Evolutionary conservation across 2,329 filamentous ascomycete species (phyloP), one percentile per base, ranked within the genome.

Genomic region (Colletotrichum sansevieriae): DNA sequence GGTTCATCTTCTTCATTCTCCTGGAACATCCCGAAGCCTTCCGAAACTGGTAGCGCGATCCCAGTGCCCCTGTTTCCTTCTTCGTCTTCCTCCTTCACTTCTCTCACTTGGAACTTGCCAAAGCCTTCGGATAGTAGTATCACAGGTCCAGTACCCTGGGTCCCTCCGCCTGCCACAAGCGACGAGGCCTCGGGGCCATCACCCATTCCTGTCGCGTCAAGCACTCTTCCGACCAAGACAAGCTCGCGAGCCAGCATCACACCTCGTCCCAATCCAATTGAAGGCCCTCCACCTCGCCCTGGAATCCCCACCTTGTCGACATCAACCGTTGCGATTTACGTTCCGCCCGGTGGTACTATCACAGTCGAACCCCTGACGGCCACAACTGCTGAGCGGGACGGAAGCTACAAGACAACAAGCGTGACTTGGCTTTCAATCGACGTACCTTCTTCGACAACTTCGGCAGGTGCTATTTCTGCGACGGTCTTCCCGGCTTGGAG

Each of bases 391-490:
- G 41, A 52, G 18, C 3, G 18, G 13, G 61, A 60, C 29, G 65
- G 65, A 13, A 55, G 13, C 15, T 65, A 47, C 33, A 55, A 15
- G 25, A 61, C 63, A 15, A 65, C 66, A 3, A 69, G 49, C 4
- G 56, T 69, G 2, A 69, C 62, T 18, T 69, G 66, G 66, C 56
- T 69, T 15, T 69, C 66, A 3, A 69, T 65, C n/a, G 55, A 65
- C 41, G 39, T 65, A 1, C 51, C 56, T 35, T 20, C 47, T 3
- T 43, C 43, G 9, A 61, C 35, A 2, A 61, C 35, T 3, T 20
- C 35, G 1, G 49, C 35, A 9, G 62, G 62, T 13, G 22, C 51
- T 18, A 11, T n/a, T 0, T 15, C 39, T 9, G 13, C 55, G 0
- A 52, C 55, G 5, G 20, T 29, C 18, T 39, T 65, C 10, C 62